A percentile compares a stretch with the other conserved stretches of the same genome.
These are phyloP conservation scores for Cornus controversa DNA, from an alignment of 148 eudicot species.

Conservation along the genomic window DNA sequence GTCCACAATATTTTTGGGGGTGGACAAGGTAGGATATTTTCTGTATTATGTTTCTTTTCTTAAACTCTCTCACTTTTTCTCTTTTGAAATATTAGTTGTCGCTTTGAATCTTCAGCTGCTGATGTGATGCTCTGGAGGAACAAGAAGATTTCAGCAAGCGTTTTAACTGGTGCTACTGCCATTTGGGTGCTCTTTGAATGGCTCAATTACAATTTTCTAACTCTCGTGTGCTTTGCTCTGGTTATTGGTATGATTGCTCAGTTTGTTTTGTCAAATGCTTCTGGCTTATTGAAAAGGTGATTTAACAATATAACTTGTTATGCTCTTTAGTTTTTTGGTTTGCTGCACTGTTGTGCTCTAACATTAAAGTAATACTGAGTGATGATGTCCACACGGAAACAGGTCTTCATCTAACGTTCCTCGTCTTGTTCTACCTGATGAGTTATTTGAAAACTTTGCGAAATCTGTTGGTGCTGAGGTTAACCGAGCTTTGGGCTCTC, in stretches of 20 bases:
- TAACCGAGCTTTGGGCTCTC: conserved; percentile 49
- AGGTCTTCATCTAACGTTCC: conserved; percentile 62
- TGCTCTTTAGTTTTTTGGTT: neutral
- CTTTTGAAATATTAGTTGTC: neutral
- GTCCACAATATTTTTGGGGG: conserved; percentile 83
- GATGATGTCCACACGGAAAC: conserved; percentile 9
- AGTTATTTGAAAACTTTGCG: conserved; percentile 59
- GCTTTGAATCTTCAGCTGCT: conserved; percentile 61
- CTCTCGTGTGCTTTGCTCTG: conserved; percentile 58
- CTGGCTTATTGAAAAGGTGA: conserved; percentile 64
- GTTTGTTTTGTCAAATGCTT: conserved; percentile 75
- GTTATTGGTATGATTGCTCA: conserved; percentile 59
- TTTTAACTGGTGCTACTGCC: conserved; percentile 59
- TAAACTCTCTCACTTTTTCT: neutral
- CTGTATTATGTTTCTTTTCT: neutral
- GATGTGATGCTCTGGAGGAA: conserved; percentile 94
- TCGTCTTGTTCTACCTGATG: conserved; percentile 59
- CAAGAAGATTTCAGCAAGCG: conserved; percentile 83
- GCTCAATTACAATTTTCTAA: conserved; percentile 71
- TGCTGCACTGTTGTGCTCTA: neutral
- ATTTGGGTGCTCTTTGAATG: conserved; percentile 87
- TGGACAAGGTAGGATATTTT: conserved; percentile 60
- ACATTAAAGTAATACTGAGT: neutral
- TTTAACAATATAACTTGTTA: neutral
- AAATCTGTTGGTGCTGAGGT: conserved; percentile 53